phyloP scores from a whole-genome alignment of 2,329 filamentous ascomycete genomes.

The Cercospora sesami region DNA sequence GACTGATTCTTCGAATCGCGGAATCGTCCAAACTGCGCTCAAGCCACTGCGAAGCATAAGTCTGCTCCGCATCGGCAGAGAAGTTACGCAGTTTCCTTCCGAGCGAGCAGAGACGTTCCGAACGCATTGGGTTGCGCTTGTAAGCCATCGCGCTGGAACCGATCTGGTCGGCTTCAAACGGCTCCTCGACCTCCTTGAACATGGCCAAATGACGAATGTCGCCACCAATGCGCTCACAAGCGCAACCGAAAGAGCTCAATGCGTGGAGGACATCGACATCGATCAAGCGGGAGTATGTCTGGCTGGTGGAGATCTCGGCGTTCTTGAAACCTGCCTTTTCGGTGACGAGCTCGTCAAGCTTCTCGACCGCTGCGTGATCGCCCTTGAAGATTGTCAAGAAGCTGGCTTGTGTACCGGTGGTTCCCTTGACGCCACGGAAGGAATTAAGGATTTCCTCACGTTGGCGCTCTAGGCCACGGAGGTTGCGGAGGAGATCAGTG shows the following conservation, averaged over 20 bases:
- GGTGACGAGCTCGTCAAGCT: slow-evolving; percentile 63
- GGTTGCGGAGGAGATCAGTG: slow-evolving; percentile 73
- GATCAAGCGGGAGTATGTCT: slow-evolving; percentile 78
- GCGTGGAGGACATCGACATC: slow-evolving; percentile 79
- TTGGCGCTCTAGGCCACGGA: slow-evolving; percentile 70
- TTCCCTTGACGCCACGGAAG: slow-evolving; percentile 74
- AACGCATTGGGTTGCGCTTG: slow-evolving; percentile 63
- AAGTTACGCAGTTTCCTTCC: slow-evolving; percentile 54
- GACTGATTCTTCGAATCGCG: slow-evolving; percentile 61
- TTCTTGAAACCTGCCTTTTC: slow-evolving; percentile 65
- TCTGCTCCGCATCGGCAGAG: slow-evolving; percentile 61
- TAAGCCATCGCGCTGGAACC: slow-evolving; percentile 68
- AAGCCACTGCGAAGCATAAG: slow-evolving; percentile 71
- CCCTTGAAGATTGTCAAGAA: slow-evolving; percentile 70
- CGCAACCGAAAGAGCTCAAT: slow-evolving; percentile 75
- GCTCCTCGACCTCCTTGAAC: slow-evolving; percentile 83
- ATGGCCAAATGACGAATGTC: slow-evolving; percentile 73
- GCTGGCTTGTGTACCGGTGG: slow-evolving; percentile 75
- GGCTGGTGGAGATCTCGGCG: slow-evolving; percentile 65
- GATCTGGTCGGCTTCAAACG: slow-evolving; percentile 77
- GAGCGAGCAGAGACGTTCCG: slow-evolving; percentile 61
- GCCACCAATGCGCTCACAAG: slow-evolving; percentile 70
- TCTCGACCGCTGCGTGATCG: slow-evolving; percentile 61
- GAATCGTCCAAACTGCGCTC: slow-evolving; percentile 77
- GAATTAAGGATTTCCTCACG: slow-evolving; percentile 60